Conservation (phyloP, 169 alveolate genomes). For the Blepharisma undulans region DNA sequence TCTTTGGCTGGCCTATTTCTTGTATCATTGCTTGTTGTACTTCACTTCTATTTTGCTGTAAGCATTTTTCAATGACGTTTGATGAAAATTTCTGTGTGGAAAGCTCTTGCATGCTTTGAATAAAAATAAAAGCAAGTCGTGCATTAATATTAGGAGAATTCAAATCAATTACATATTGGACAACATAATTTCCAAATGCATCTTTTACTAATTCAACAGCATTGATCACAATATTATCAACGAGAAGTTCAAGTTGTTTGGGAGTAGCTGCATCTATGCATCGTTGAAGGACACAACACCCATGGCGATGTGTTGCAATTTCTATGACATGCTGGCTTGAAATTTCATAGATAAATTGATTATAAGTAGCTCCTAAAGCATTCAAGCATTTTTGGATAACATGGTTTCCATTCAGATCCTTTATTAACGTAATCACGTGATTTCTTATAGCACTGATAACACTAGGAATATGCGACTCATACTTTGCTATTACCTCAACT, state of each 20-base stretch:
- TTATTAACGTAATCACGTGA: conserved; percentile 70
- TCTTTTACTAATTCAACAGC: conserved; percentile 88
- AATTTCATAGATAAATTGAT: conserved; percentile 86
- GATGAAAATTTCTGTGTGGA: conserved; percentile 93
- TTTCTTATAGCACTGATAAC: conserved; percentile 50
- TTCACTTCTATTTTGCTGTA: background rate
- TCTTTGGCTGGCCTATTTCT: conserved; percentile 66
- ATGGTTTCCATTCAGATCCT: conserved; percentile 93
- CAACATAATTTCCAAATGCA: conserved; percentile 95
- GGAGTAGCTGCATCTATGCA: conserved; percentile 90
- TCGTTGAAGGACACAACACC: conserved; percentile 95
- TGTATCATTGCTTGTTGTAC: background rate
- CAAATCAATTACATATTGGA: conserved; percentile 87
- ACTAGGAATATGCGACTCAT: conserved; percentile 39
- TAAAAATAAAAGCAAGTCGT: conserved; percentile 75
- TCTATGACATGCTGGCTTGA: conserved; percentile 76
- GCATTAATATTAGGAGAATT: conserved; percentile 69
- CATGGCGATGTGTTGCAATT: conserved; percentile 91
- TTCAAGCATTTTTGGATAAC: conserved; percentile 88
- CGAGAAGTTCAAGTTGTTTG: conserved; percentile 54
- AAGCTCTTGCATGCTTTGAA: conserved; percentile 73
- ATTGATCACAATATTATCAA: conserved; percentile 75
- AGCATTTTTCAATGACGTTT: conserved; percentile 89
- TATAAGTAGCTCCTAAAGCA: conserved; percentile 71
- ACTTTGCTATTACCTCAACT: conserved; percentile 82